Percentiles rank a stretch among this genome's conserved stretches.
Conservation (phyloP, 1,284 basidiomycete genomes). For the Leccinum solheimii region DNA sequence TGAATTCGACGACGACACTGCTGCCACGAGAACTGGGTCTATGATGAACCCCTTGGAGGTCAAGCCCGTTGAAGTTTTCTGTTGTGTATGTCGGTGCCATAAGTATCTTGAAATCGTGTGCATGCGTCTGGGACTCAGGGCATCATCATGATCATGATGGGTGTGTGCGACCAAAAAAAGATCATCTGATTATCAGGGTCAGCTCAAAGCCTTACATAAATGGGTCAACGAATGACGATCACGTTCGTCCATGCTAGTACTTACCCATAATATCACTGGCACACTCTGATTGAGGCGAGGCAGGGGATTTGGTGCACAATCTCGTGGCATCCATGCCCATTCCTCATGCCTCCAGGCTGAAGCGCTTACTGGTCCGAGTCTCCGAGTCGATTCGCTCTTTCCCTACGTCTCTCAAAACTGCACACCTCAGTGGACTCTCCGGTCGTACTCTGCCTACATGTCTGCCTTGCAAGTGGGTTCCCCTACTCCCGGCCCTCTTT, state of each 20-base stretch:
- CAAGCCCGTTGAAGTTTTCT: slow-evolving; percentile 86
- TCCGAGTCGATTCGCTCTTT: background rate
- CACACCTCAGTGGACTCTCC: background rate
- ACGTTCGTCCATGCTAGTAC: too few relatives aligned
- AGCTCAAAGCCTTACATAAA: too few relatives aligned
- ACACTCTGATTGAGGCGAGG: background rate
- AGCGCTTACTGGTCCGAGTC: background rate
- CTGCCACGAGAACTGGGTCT: slow-evolving; percentile 98
- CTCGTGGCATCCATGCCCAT: background rate
- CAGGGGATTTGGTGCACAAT: background rate
- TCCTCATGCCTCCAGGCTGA: background rate
- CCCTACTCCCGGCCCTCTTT: background rate
- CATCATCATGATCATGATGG: too few relatives aligned
- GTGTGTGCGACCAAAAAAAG: too few relatives aligned
- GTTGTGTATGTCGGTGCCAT: background rate
- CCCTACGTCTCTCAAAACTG: background rate
- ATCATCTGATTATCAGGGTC: too few relatives aligned
- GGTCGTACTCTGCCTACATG: background rate
- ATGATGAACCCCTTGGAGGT: slow-evolving; percentile 93
- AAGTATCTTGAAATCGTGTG: background rate
- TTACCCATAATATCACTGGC: too few relatives aligned
- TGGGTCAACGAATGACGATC: too few relatives aligned
- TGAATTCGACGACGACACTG: slow-evolving; percentile 51
- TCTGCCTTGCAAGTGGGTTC: background rate
- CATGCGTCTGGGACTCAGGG: too few relatives aligned